Base-by-base conservation (phyloP, 306 rosid genomes). In the Lathyrus oleraceus region DNA sequence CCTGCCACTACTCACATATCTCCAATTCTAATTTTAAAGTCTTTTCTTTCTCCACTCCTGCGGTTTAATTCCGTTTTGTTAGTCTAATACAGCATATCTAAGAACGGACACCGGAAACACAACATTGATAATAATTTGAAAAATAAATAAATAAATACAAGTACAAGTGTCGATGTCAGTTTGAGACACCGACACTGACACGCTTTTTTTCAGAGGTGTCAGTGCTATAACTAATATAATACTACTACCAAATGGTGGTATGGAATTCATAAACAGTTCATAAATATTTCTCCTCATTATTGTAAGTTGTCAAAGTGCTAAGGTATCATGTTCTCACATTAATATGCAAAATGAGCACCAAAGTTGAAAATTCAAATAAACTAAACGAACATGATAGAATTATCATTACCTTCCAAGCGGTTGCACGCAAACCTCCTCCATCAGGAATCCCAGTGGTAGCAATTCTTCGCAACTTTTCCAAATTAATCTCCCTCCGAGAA, bases 401-500 rank as follows among this genome's bases (percentile, higher is more conserved):
- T 40, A 40, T 7, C 8, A 35, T 10, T 77, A 91, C 97, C 97
- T 91, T 91, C 97, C 96, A 88, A 54, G 81, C 62, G 3, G 81
- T 83, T 20, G 92, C 90, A 5, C 91, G 87, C 83, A 88, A 81
- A 69, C 87, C 79, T 67, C 89, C 96, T 76, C 81, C 96, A 75
- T 88, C 80, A 5, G 85, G 91, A 80, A 88, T 84, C 53, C 97
- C 96, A 53, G 84, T 70, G 78, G 81, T 75, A 4, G 91, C 87
- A 80, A 85, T 78, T 82, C 96, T 85, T 71, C 85, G 97, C 66
- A 86, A 74, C 77, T 85, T 86, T 30, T 91, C 95, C 83, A 91
- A 78, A 74, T 86, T 86, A 30, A 91, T 80, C 87, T 86, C 87
- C 13, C 52, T 74, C 65, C 25, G 83, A 71, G 91, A 85, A 76